Evolutionary conservation across 2,329 filamentous ascomycete species (phyloP), one percentile per base, ranked within the genome.

Genomic region (Ophioceras dolichostomum): DNA sequence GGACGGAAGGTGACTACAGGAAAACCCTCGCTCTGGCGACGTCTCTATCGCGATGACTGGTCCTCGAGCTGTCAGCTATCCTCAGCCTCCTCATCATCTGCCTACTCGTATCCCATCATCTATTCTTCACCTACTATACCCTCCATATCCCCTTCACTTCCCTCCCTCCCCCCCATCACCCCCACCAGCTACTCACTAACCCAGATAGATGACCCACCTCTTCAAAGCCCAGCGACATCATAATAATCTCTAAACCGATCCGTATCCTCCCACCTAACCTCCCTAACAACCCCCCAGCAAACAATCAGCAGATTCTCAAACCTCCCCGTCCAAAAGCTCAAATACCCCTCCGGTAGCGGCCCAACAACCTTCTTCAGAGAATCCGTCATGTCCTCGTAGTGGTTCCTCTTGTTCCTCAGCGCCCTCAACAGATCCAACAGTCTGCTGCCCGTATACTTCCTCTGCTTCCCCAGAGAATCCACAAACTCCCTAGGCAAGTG

Each of bases 341-440:
- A 62, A 52, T 94, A 95, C 0, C 84, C 85, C 12, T 86, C 79
- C 0, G 86, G 82, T 41, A 89, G 54, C 8, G 77, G 61, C 0
- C 86, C 87, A 0, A 94, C 83, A 21, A 58, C 55, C 42, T 64
- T 64, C 49, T 72, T 89, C 44, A 94, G 71, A 34, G 76, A 63
- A 12, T 88, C 83, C 6, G 83, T 73, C 84, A 98, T 89, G 56
- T 98, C 91, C 52, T 94, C 88, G 55, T 95, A 98, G 54, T 98
- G 91, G 45, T 96, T 94, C 50, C 83, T 84, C 72, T 98, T 98
- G 61, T 98, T 98, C 18, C 91, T 71, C 39, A 98, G 64, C 2
- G 89, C 91, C 2, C 91, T 74, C 16, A 98, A 63, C 17, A 98
- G 67, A 58, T 98, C 91, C 38, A 98, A 62, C 53, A 98, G 73